Base-by-base conservation (phyloP, 805 yeast genomes). In the Candida chauliodis region DNA sequence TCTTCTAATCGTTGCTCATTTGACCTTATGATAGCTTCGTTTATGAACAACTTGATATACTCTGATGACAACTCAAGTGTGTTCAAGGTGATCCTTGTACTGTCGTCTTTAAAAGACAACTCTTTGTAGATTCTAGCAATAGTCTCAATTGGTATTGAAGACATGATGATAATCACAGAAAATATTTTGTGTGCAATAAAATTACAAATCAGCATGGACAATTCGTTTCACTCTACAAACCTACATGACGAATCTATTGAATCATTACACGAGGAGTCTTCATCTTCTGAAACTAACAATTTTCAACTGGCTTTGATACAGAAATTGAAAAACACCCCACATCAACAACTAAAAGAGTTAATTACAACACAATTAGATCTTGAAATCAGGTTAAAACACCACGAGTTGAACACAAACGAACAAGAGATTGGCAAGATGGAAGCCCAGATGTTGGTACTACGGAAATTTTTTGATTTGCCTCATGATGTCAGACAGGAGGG, bases 361-460 rank as follows among this genome's bases (percentile, higher is more conserved):
- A 52, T 69, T 30, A 54, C 62, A 36, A 62, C 73, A 41, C 78
- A 77, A 46, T 59, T 80, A 14, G 81, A 80, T 51, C 51, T 79
- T 31, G 85, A 80, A 47, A 76, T 80, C 9, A 50, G 81, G 20
- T 56, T 81, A 35, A 79, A 77, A 38, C 82, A 79, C 55, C 69
- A 73, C 41, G 85, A 81, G 52, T 52, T 72, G 31, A 60, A 66
- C 26, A 53, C 70, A 15, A 64, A 78, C 1, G 73, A 76, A 37
- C 67, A 69, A 28, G 85, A 80, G 47, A 65, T 79, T 1, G 68
- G 71, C 10, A 76, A 76, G 45, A 75, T 79, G 23, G 80, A 78
- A 50, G 68, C 81, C 1, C 80, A 79, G 45, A 60, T 81, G 68
- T 59, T 72, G 8, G 64, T 76, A 2, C 49, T 81, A 42, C 62